These are phyloP conservation scores for Colletotrichum sansevieriae DNA, from an alignment of 2,329 filamentous ascomycete genomes.

Conservation along the genomic window DNA sequence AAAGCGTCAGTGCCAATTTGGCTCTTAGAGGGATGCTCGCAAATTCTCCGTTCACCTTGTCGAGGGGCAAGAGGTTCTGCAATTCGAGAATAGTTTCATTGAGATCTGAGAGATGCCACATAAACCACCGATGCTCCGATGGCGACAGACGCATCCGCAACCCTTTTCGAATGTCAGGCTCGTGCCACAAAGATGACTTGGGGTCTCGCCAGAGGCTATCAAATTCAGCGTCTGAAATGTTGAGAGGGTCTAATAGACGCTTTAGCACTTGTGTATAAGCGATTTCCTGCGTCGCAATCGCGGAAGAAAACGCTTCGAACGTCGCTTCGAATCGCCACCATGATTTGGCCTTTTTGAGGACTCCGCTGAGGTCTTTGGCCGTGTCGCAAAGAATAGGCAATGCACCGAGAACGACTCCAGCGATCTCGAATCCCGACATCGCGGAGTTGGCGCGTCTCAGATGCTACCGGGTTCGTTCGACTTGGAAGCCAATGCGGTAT, in stretches of 20 bases:
- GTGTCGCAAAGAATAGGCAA: conserved; percentile 23
- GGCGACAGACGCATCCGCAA: conserved; percentile 1
- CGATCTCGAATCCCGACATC: conserved; percentile 35
- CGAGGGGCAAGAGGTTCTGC: background rate
- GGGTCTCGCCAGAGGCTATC: background rate
- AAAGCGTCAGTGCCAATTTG: background rate
- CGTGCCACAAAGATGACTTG: background rate
- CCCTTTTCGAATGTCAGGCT: background rate
- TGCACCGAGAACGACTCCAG: conserved; percentile 25
- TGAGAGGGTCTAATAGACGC: conserved; percentile 8
- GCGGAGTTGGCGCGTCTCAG: background rate
- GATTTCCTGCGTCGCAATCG: conserved; percentile 19
- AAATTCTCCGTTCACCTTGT: background rate
- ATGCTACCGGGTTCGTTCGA: no score
- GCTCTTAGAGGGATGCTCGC: background rate
- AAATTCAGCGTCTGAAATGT: conserved; percentile 16
- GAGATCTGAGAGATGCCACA: conserved; percentile 6
- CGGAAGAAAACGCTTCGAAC: conserved; percentile 9
- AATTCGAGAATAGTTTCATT: background rate
- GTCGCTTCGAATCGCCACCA: conserved; percentile 26
- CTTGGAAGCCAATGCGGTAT: no score
- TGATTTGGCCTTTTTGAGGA: conserved; percentile 7
- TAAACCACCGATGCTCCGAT: conserved; percentile 10
- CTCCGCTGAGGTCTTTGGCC: background rate
- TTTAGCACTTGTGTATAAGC: conserved; percentile 17